Conservation (phyloP, 2,329 filamentous ascomycete species). For the Immersiporthe knoxdaviesiana region DNA sequence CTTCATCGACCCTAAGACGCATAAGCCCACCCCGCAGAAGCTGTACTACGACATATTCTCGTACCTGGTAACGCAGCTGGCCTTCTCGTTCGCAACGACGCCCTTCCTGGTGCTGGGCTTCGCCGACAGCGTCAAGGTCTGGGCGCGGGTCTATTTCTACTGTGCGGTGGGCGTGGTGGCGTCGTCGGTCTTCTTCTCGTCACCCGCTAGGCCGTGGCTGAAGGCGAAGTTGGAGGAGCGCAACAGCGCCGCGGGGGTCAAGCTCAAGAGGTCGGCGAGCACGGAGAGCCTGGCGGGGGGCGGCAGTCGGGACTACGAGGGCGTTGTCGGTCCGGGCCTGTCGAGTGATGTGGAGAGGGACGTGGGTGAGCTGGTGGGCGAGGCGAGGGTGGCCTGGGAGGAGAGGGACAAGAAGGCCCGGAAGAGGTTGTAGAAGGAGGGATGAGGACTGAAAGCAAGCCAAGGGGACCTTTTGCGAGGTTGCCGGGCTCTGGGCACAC, state of each 20-base stretch:
- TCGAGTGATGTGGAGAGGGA: slow-evolving; percentile 76
- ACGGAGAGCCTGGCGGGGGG: slow-evolving; percentile 55
- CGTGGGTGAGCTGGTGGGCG: slow-evolving; percentile 75
- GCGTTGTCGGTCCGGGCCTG: slow-evolving; percentile 79
- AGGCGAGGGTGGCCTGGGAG: slow-evolving; percentile 75
- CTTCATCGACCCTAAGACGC: slow-evolving; percentile 80
- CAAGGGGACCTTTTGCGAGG: neutral
- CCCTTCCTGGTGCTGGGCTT: slow-evolving; percentile 86
- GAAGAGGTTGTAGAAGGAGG: neutral
- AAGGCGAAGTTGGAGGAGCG: slow-evolving; percentile 63
- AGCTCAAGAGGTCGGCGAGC: slow-evolving; percentile 44
- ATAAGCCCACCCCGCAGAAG: slow-evolving; percentile 70
- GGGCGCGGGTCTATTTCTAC: slow-evolving; percentile 90
- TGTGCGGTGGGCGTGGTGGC: slow-evolving; percentile 67
- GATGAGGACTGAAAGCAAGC: neutral
- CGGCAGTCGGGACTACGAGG: slow-evolving; percentile 49
- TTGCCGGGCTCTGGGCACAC: neutral
- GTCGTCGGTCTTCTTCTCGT: slow-evolving; percentile 76
- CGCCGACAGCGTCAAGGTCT: slow-evolving; percentile 70
- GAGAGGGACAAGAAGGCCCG: slow-evolving; percentile 47
- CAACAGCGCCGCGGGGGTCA: slow-evolving; percentile 49
- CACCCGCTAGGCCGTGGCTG: slow-evolving; percentile 69
- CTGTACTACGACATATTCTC: slow-evolving; percentile 83
- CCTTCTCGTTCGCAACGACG: slow-evolving; percentile 78
- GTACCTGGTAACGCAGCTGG: slow-evolving; percentile 76